Percentiles rank a stretch among this genome's conserved stretches.
phyloP scores from a whole-genome alignment of 331 rosid species.

The Erythrophleum ivorense region DNA sequence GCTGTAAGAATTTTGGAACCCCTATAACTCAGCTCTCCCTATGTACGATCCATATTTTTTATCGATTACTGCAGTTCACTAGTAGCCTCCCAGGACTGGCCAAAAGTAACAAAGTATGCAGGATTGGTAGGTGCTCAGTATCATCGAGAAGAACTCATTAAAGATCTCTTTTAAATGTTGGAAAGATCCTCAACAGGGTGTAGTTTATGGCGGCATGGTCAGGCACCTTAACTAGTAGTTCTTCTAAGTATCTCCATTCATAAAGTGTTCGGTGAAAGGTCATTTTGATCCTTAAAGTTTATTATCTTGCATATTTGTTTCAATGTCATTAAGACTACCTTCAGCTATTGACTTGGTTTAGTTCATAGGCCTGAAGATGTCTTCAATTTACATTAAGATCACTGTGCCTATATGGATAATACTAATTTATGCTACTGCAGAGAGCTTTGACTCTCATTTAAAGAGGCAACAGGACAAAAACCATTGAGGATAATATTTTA shows the following conservation, averaged over 20 bases:
- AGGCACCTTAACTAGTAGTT: slow-evolving; percentile 44
- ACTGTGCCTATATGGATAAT: neutral
- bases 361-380: too few species aligned
- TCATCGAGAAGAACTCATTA: slow-evolving; percentile 63
- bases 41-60: slow-evolving; percentile 25
- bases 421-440: slow-evolving; percentile 42
- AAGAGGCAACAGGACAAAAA: slow-evolving; percentile 64
- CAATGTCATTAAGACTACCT: too few species aligned
- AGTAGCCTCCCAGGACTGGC: slow-evolving; percentile 73
- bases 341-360: too few species aligned
- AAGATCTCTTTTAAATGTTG: slow-evolving; percentile 59
- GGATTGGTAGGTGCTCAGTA: slow-evolving; percentile 63
- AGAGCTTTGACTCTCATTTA: slow-evolving; percentile 62
- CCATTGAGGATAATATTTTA: slow-evolving; percentile 60
- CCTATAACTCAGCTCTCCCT: neutral
- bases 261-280: slow-evolving; percentile 4
- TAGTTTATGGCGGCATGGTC: slow-evolving; percentile 64
- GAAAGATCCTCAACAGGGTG: slow-evolving; percentile 63
- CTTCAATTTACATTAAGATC: too few species aligned
- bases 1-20: slow-evolving; percentile 52
- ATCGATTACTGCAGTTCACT: slow-evolving; percentile 40
- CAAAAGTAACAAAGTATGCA: slow-evolving; percentile 60
- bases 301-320: too few species aligned
- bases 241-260: neutral
- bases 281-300: too few species aligned